Evolutionary conservation across 441 rosid genomes (phyloP).

Genomic region (Populus hybrid): DNA sequence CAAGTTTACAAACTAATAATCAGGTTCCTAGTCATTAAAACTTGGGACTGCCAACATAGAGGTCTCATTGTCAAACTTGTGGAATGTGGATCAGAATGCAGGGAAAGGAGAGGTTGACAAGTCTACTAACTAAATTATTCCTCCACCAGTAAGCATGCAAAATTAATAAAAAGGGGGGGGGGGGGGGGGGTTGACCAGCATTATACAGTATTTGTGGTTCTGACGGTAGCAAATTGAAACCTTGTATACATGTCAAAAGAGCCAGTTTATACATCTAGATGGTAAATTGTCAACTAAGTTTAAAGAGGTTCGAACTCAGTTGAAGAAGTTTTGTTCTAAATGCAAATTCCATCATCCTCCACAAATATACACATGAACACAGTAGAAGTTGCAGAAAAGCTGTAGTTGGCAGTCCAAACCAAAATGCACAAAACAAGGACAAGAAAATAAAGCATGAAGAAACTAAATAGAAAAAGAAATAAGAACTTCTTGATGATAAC

Average conservation of each 20-base stretch:
- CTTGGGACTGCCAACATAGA: background rate
- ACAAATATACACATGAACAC: background rate
- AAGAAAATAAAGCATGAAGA: background rate
- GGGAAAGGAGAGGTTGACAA: background rate
- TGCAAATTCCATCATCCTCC: conserved; percentile 1
- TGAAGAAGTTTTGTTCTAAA: background rate
- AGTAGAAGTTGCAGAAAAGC: background rate
- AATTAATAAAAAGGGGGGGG: background rate
- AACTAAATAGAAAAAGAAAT: background rate
- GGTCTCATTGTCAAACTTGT: background rate
- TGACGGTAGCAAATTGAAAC: background rate
- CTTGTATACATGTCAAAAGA: background rate
- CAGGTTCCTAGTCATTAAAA: background rate
- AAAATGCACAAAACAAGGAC: background rate
- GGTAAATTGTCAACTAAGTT: background rate
- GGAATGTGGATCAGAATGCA: background rate
- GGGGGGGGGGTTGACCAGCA: background rate
- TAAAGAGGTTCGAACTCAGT: background rate
- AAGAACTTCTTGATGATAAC: conserved; percentile 30
- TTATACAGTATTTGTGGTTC: background rate
- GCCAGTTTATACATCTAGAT: background rate
- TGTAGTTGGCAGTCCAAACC: background rate
- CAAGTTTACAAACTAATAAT: background rate
- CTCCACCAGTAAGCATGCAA: background rate
- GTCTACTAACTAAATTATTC: background rate